Evolutionary conservation across 441 rosid species (phyloP).

Genomic region (Gossypium trilobum): DNA sequence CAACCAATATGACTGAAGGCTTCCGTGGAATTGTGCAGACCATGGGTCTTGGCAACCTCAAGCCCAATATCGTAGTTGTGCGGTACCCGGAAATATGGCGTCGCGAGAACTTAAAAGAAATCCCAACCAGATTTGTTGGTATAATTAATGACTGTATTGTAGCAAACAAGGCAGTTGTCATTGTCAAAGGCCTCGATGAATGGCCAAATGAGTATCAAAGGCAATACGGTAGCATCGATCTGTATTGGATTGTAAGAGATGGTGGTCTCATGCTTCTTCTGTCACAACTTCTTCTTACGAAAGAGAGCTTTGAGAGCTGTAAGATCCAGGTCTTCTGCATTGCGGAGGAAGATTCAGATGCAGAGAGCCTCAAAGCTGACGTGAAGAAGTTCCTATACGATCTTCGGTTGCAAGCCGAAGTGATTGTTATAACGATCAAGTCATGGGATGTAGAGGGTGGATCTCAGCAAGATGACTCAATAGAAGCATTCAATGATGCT

Average conservation of each 20-base stretch:
- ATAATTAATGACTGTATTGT: constrained; percentile 94
- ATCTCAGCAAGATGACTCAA: constrained; percentile 60
- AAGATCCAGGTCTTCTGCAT: constrained; percentile 97
- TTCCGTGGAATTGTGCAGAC: constrained; percentile 95
- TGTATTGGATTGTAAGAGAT: constrained; percentile 96
- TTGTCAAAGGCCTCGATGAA: constrained; percentile 94
- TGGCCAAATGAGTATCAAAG: constrained; percentile 98
- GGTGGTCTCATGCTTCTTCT: constrained; percentile 99
- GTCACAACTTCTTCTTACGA: constrained; percentile 94
- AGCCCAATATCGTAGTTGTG: constrained; percentile 96
- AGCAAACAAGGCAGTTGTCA: constrained; percentile 97
- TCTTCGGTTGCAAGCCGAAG: constrained; percentile 98
- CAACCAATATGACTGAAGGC: constrained; percentile 90
- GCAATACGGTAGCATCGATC: constrained; percentile 90
- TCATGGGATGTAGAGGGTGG: constrained; percentile 82
- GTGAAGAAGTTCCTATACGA: constrained; percentile 95
- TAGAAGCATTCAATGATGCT: constrained; percentile 70
- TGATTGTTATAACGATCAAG: constrained; percentile 85
- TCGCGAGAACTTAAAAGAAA: constrained; percentile 80
- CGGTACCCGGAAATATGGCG: constrained; percentile 99
- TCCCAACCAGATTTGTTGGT: constrained; percentile 79
- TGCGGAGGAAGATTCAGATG: constrained; percentile 95
- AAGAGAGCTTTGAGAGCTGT: constrained; percentile 95
- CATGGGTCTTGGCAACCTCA: constrained; percentile 95
- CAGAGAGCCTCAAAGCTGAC: constrained; percentile 83